These are phyloP conservation scores for Talaromyces amestolkiae DNA, from an alignment of 2,329 filamentous ascomycete species.

Conservation along the genomic window DNA sequence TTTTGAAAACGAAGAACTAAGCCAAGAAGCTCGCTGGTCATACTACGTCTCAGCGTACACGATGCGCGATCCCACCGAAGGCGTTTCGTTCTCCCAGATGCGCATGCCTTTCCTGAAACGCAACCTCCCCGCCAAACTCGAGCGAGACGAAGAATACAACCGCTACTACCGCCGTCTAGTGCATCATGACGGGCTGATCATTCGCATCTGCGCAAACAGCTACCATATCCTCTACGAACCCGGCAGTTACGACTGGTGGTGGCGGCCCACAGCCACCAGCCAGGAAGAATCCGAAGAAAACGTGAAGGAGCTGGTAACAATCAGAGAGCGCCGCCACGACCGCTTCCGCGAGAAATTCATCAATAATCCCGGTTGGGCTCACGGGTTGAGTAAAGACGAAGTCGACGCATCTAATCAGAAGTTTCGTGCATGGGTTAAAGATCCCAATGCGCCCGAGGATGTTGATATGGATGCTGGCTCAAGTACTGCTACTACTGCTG, in stretches of 20 bases:
- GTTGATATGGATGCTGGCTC: conserved; percentile 11
- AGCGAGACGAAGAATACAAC: conserved; percentile 60
- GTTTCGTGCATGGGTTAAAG: conserved; percentile 49
- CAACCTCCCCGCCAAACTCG: conserved; percentile 64
- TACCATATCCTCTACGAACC: conserved; percentile 77
- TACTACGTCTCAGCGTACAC: conserved; percentile 94
- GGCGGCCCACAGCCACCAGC: conserved; percentile 40
- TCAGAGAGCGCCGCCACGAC: conserved; percentile 46
- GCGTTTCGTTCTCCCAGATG: conserved; percentile 63
- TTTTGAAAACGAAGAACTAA: conserved; percentile 70
- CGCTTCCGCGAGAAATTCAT: conserved; percentile 53
- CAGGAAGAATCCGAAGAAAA: conserved; percentile 34
- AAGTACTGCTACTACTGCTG: not conserved
- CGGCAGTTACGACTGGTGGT: conserved; percentile 69
- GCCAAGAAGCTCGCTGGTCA: conserved; percentile 69
- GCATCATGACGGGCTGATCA: conserved; percentile 65
- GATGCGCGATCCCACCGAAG: conserved; percentile 83
- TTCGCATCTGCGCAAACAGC: conserved; percentile 73
- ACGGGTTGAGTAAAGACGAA: conserved; percentile 49
- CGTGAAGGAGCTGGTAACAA: conserved; percentile 34
- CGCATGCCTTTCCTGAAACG: conserved; percentile 68
- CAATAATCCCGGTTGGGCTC: conserved; percentile 53
- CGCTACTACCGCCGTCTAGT: conserved; percentile 55
- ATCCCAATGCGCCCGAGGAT: conserved; percentile 24
- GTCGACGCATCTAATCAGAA: conserved; percentile 49